Evolutionary conservation across 768 basidiomycete genomes (phyloP), one percentile per base, ranked within the genome.

Genomic region (Psilocybe tampanensis): DNA sequence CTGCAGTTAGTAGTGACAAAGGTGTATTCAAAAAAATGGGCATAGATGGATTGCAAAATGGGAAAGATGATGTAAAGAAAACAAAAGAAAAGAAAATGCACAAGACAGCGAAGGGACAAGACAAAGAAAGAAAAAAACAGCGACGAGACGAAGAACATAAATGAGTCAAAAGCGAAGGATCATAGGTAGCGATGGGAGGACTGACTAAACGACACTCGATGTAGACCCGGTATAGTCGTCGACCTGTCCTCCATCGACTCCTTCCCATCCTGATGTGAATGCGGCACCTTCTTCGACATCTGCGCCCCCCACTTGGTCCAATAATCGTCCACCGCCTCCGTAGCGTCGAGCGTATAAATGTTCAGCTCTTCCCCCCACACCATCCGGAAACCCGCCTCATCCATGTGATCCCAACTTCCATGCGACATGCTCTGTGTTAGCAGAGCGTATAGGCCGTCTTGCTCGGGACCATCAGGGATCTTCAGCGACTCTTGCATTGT

Each of bases 251-350:
- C 17, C 15, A 21, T 24, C 11, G 13, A 17, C 21, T 41, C 54
- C 32, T 32, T 23, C 44, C 19, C 18, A n/a, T 22, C 41, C n/a
- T 24, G 13, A 9, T 26, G 26, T 22, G 36, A 39, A 13, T 39
- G 36, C 13, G 36, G 36, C 12, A 32, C 22, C 3, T 43, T 45
- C 15, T 48, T 33, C 26, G 39, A 24, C 29, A 56, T 50, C 39
- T 49, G 17, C 1, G 47, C 18, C 2, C 73, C 74, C 73, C 74
- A 78, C 61, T 77, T 80, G 12, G 78, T 73, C 83, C 83, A 87
- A 83, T 83, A 86, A 62, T 85, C 82, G 45, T 83, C 84, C 21
- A 80, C 85, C 44, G 76, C 71, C 47, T 86, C 84, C 34, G 72
- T 74, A 8, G 83, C 76, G 60, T 82, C 78, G 60, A 84, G 80